Base-by-base conservation (phyloP, 139 green algal species). In the Volvox africanus region DNA sequence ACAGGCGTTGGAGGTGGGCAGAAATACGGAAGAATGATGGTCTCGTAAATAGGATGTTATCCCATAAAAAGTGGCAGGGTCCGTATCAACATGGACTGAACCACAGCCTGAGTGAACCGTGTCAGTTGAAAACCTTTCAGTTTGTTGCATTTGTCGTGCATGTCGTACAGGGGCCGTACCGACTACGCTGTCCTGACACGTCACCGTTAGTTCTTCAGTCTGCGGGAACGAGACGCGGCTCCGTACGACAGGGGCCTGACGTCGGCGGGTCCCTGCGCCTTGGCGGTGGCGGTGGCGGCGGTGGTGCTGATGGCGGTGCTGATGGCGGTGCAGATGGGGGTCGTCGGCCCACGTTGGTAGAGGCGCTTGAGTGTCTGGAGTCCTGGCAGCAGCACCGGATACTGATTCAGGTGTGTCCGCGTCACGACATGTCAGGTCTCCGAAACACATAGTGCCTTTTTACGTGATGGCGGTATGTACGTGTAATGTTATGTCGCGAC, bases 151-250 rank as follows among this genome's bases (percentile, higher is more conserved):
- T 55, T 55, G 44, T 55, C 44, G 44, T 55, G 9, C 44, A 55
- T 73, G 65, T 73, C 19, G 14, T 65, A 30, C 82, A 88, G 82
- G 65, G 65, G 19, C 82, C 82, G 50, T 88, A 80, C 61, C 33
- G 68, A 32, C 82, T 88, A 36, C 65, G 82, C 21, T 68, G 82
- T 21, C 82, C 82, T 14, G 82, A 88, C 65, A 88, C 82, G 16
- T 65, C 82, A 12, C 82, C 33, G 13, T 67, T 88, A 55, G 17
- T 86, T 20, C 80, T 86, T 18, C 80, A 55, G 9, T 13, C 79
- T 26, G 79, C 12, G 32, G 55, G 28, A 1, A 13, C 1, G 32
- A 21, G 33, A 33, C 1, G 26, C 2, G 17, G 73, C 76, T 82
- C 76, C 76, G 16, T n/a, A n/a, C n/a, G n/a, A n/a, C n/a, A 24